phyloP scores from a whole-genome alignment of 1,284 basidiomycete species.

The Apiotrichum siamense region DNA sequence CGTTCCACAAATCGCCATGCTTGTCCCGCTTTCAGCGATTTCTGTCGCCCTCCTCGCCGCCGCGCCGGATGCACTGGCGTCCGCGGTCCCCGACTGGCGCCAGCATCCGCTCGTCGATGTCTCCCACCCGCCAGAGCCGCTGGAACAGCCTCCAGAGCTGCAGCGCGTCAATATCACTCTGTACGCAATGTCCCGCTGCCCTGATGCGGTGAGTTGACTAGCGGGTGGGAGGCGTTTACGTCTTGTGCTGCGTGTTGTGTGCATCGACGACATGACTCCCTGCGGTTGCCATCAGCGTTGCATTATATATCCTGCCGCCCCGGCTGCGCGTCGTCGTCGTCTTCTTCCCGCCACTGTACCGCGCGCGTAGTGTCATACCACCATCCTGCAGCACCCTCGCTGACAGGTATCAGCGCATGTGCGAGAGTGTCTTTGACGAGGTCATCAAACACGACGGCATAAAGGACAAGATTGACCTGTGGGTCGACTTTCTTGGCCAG shows the following conservation, averaged over 20 bases:
- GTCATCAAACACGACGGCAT: constrained; percentile 58
- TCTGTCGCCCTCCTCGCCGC: background rate
- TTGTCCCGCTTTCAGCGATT: background rate
- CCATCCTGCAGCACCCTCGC: background rate
- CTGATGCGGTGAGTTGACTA: constrained; percentile 42
- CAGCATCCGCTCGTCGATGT: background rate
- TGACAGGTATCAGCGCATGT: constrained; percentile 43
- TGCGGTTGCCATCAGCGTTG: too few relatives aligned
- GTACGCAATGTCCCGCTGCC: constrained; percentile 46
- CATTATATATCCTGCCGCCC: too few relatives aligned
- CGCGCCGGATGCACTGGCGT: background rate
- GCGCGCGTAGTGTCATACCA: background rate
- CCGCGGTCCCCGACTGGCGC: background rate
- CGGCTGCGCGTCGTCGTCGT: too few relatives aligned
- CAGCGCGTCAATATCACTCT: constrained; percentile 38
- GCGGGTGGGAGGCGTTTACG: background rate
- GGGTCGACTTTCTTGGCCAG: constrained; percentile 67
- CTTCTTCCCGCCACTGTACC: background rate
- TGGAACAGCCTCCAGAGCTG: too few relatives aligned
- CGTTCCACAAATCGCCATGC: too few relatives aligned
- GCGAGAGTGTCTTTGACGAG: constrained; percentile 67
- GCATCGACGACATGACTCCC: background rate
- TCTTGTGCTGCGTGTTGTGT: background rate
- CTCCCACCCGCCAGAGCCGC: background rate
- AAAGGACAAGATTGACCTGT: constrained; percentile 60